Evolutionary conservation across 2,329 filamentous ascomycete genomes (phyloP), one percentile per base, ranked within the genome.

Genomic region (Fusarium beomiforme): DNA sequence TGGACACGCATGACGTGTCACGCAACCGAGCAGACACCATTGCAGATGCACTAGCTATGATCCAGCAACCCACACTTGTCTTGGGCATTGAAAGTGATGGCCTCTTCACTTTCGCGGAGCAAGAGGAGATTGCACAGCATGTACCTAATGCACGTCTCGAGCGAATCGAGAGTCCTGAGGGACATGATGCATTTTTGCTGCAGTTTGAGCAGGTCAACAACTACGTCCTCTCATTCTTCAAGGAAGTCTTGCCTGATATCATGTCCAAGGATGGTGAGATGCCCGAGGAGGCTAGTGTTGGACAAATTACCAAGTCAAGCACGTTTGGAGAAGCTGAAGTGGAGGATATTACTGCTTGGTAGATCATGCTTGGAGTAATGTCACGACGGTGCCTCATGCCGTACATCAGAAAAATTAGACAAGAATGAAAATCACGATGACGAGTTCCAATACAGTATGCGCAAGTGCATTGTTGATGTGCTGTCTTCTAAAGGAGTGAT

Each of bases 121-220:
- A 99, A 83, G 87, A 98, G 80, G 94, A 98, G 82, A 85, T 99
- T 57, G 96, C 95, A 0, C 88, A 90, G 37, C 89, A 92, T 64
- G 94, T 98, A 69, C 91, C 91, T 6, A 85, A 95, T 75, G 91
- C 93, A 2, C 88, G 89, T 14, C 83, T 99, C 29, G 91, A 94
- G 81, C 93, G 91, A 49, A 99, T 99, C 65, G 94, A 98, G 77
- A 97, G 93, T 67, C 92, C 94, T 1, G 96, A 99, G 79, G 96
- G 96, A 2, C 96, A 99, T 77, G 96, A 99, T 81, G 96, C 96
- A 0, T 99, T 99, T 81, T 82, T 99, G 76, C 83, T 99, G 59
- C 95, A 99, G 81, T 99, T 99, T 78, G 94, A 98, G 83, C 95
- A 98, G 82, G 96, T 98, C 64, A 99, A 99, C 81, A 87, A 85